These are phyloP conservation scores for Phytophthora sansomeana DNA, from an alignment of 352 stramenopile species.

Conservation along the genomic window DNA sequence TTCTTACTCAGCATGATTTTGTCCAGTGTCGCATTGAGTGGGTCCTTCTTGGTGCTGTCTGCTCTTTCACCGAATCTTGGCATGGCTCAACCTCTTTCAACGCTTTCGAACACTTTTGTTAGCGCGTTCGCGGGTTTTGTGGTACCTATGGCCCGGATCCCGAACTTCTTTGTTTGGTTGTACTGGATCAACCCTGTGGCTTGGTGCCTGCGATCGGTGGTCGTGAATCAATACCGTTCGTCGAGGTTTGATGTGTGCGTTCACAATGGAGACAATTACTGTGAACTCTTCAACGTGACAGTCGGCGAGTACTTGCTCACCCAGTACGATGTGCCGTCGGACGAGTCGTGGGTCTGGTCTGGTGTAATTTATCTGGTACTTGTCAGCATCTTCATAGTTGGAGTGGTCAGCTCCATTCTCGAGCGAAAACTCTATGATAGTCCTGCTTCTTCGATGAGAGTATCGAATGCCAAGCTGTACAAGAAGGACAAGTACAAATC, in stretches of 20 bases:
- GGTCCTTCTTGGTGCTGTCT: slow-evolving; percentile 29
- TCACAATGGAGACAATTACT: slow-evolving; percentile 42
- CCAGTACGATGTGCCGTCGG: slow-evolving; percentile 24
- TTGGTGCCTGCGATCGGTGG: slow-evolving; percentile 26
- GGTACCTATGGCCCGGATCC: slow-evolving; percentile 33
- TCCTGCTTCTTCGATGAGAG: too few relatives aligned
- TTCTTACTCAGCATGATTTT: slow-evolving; percentile 22
- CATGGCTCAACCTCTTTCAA: slow-evolving; percentile 14
- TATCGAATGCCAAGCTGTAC: too few relatives aligned
- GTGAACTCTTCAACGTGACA: slow-evolving; percentile 20
- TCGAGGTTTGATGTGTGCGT: slow-evolving; percentile 30
- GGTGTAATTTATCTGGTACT: slow-evolving; percentile 8
- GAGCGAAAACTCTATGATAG: too few relatives aligned
- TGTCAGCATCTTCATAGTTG: slow-evolving; percentile 12
- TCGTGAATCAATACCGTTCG: slow-evolving; percentile 36
- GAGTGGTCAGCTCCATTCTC: too few relatives aligned
- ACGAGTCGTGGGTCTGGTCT: slow-evolving; percentile 31
- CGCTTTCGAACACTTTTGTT: too few relatives aligned
- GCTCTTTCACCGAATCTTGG: slow-evolving; percentile 17
- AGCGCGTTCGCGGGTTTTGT: slow-evolving; percentile 21
- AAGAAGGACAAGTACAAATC: too few relatives aligned
- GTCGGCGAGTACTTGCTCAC: slow-evolving; percentile 25
- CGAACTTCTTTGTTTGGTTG: slow-evolving; percentile 26
- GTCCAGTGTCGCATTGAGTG: slow-evolving; percentile 11
- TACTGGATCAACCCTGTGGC: slow-evolving; percentile 31